A percentile compares a stretch with the other conserved stretches of the same genome.
These are phyloP conservation scores for Candida silvatica DNA, from an alignment of 805 yeast genomes.

Conservation along the genomic window DNA sequence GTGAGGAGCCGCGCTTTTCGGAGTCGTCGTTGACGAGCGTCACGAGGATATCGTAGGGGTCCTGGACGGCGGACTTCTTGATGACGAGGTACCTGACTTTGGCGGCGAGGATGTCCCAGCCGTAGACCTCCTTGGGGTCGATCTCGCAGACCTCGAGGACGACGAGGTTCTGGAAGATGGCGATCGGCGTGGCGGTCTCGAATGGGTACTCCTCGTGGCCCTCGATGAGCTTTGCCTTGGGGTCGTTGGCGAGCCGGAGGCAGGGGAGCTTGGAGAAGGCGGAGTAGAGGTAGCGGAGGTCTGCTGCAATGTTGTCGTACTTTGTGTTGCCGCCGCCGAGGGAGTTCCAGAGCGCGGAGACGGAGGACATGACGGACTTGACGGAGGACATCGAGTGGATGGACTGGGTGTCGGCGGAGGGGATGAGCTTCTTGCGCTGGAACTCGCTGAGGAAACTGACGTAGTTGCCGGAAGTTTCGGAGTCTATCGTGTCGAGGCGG, in stretches of 20 bases:
- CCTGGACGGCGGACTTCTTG: conserved; percentile 40
- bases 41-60: conserved; percentile 43
- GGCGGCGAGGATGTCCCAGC: conserved; percentile 53
- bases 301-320: conserved; percentile 31
- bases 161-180: conserved; percentile 50
- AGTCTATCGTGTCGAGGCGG: conserved; percentile 46
- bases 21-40: conserved; percentile 46
- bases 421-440: conserved; percentile 26
- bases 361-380: conserved; percentile 41
- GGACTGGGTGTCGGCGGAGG: conserved; percentile 32
- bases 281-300: conserved; percentile 47
- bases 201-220: conserved; percentile 67
- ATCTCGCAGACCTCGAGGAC: conserved; percentile 52
- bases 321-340: conserved; percentile 32
- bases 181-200: conserved; percentile 60
- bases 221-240: conserved; percentile 45
- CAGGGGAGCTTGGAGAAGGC: conserved; percentile 63
- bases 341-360: conserved; percentile 32
- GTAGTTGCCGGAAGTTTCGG: conserved; percentile 38
- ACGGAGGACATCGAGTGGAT: conserved; percentile 52
- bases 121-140: conserved; percentile 57
- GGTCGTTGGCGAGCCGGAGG: conserved; percentile 49
- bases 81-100: conserved; percentile 46
- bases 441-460: conserved; percentile 55
- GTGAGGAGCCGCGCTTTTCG: conserved; percentile 19